Percentiles rank a stretch among this genome's conserved stretches.
These are phyloP conservation scores for Thielaviopsis populi DNA, from an alignment of 2,329 filamentous ascomycete species.

Conservation along the genomic window DNA sequence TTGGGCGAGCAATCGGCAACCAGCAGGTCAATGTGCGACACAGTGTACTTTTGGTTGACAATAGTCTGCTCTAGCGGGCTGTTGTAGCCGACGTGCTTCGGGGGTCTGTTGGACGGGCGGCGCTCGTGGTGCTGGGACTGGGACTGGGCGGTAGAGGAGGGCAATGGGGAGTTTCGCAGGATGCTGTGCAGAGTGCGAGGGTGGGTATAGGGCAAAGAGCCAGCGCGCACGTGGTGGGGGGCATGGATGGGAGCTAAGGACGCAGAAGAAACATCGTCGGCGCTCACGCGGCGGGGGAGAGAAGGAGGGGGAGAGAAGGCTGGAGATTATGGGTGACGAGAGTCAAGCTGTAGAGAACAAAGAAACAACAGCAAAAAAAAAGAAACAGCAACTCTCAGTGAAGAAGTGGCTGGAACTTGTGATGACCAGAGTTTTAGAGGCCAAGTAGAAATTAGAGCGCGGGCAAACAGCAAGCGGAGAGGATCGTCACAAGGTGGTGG, in stretches of 20 bases:
- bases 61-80: slow-evolving; percentile 49
- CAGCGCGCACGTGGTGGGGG: slow-evolving; percentile 18
- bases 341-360: not conserved
- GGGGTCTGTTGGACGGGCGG: slow-evolving; percentile 38
- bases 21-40: slow-evolving; percentile 48
- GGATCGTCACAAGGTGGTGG: not conserved
- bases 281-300: slow-evolving; percentile 1
- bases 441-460: not conserved
- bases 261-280: slow-evolving; percentile 13
- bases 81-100: slow-evolving; percentile 44
- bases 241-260: slow-evolving; percentile 39
- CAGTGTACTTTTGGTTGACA: slow-evolving; percentile 45
- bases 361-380: not conserved
- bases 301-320: slow-evolving; percentile 2
- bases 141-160: slow-evolving; percentile 32
- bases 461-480: not conserved
- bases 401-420: slow-evolving; percentile 7
- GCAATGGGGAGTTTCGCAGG: slow-evolving; percentile 49
- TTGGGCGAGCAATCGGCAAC: slow-evolving; percentile 33
- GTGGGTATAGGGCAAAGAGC: slow-evolving; percentile 40
- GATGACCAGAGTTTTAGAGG: not conserved
- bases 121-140: slow-evolving; percentile 39
- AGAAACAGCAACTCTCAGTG: not conserved
- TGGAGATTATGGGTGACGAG: slow-evolving; percentile 3
- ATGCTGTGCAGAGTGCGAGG: slow-evolving; percentile 47